A percentile compares a stretch with the other conserved stretches of the same genome.
Conservation (phyloP, 345 rosid genomes). For the Aurinia saxatilis region DNA sequence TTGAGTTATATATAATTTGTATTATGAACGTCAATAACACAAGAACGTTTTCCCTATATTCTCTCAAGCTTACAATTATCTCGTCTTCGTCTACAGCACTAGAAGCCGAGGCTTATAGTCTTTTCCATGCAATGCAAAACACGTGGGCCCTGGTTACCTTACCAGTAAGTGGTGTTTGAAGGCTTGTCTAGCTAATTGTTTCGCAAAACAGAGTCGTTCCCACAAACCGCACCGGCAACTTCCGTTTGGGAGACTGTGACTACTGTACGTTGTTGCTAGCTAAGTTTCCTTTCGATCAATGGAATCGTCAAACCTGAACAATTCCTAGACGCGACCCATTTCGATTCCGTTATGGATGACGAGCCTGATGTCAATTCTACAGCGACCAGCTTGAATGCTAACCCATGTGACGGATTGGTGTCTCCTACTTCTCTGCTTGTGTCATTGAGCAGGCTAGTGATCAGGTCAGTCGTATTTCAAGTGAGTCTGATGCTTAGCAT, state of each 20-base stretch:
- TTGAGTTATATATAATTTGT: no score
- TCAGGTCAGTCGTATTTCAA: constrained; percentile 60
- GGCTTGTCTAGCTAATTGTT: no score
- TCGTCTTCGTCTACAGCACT: no score
- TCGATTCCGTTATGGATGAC: constrained; percentile 7
- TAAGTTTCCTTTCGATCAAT: not conserved
- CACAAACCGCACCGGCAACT: not conserved
- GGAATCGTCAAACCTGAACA: constrained; percentile 18
- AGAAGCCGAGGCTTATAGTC: no score
- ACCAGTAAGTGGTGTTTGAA: no score
- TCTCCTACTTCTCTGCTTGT: constrained; percentile 24
- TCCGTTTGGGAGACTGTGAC: constrained; percentile 20
- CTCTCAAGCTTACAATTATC: no score
- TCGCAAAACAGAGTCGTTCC: no score
- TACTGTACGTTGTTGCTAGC: constrained; percentile 11
- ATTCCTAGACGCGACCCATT: constrained; percentile 45
- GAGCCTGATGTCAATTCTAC: not conserved
- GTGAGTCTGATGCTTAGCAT: constrained; percentile 41
- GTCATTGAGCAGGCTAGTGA: constrained; percentile 35
- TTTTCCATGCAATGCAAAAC: no score
- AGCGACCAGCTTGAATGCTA: not conserved
- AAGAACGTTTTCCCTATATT: no score
- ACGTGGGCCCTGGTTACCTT: no score
- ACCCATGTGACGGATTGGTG: not conserved
- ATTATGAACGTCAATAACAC: no score